phyloP scores from a whole-genome alignment of 2,329 filamentous ascomycete genomes.

The Ascochyta fabae region DNA sequence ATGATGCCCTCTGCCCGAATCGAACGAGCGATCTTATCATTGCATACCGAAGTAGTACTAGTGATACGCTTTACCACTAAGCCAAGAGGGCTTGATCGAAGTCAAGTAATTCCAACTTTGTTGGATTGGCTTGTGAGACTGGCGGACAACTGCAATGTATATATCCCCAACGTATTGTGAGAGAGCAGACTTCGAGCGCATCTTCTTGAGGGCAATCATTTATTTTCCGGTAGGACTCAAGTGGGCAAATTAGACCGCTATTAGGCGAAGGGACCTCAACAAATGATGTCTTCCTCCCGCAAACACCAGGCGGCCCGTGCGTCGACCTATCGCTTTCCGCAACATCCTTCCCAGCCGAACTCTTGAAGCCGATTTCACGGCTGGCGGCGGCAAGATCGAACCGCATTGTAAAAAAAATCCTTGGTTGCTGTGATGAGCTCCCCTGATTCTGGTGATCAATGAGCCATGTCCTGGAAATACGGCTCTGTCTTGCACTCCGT shows the following conservation, averaged over 20 bases:
- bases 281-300: neutral
- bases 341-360: neutral
- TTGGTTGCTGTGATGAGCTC: neutral
- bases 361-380: neutral
- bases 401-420: neutral
- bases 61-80: slow-evolving; percentile 44
- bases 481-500: slow-evolving; percentile 11
- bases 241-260: neutral
- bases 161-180: neutral
- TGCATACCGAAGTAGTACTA: slow-evolving; percentile 27
- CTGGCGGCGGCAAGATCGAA: too few relatives aligned
- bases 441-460: neutral
- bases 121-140: slow-evolving; percentile 14
- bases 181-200: too few relatives aligned
- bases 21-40: slow-evolving; percentile 42
- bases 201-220: too few relatives aligned
- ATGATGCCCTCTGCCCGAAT: slow-evolving; percentile 27
- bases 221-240: too few relatives aligned
- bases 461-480: neutral
- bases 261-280: neutral
- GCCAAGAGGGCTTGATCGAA: slow-evolving; percentile 30
- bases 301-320: slow-evolving; percentile 2
- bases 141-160: neutral
- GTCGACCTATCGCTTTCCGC: neutral
- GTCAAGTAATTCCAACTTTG: slow-evolving; percentile 4